Conservation (phyloP, 2,329 filamentous ascomycete species). For the Talaromyces sp. region DNA sequence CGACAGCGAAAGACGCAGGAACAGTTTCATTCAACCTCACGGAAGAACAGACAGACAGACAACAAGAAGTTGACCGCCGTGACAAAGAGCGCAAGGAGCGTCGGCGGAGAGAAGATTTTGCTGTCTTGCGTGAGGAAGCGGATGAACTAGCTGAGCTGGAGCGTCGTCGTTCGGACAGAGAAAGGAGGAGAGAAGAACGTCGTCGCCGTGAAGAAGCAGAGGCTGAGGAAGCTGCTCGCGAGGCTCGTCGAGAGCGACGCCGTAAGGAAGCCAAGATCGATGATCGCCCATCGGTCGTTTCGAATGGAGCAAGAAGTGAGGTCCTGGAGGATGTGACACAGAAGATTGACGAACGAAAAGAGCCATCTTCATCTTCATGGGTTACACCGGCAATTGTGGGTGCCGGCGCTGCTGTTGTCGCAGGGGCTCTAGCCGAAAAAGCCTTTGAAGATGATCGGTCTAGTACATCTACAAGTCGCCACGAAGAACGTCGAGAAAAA, state of each 20-base stretch:
- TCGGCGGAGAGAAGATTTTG: constrained; percentile 20
- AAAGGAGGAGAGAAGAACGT: constrained; percentile 18
- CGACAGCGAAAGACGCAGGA: constrained; percentile 36
- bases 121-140: constrained; percentile 22
- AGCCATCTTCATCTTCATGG: constrained; percentile 30
- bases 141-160: constrained; percentile 19
- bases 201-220: constrained; percentile 18
- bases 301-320: constrained; percentile 17
- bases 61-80: constrained; percentile 34
- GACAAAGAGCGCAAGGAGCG: constrained; percentile 18
- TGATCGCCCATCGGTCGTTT: constrained; percentile 5
- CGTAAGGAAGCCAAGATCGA: constrained; percentile 26
- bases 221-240: constrained; percentile 11
- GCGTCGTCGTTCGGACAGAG: constrained; percentile 17
- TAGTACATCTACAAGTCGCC: constrained; percentile 35
- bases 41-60: constrained; percentile 55
- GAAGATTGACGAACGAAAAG: neutral
- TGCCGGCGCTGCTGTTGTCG: constrained; percentile 51
- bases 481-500: constrained; percentile 39
- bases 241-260: constrained; percentile 25
- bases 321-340: neutral
- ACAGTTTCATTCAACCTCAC: constrained; percentile 59
- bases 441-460: constrained; percentile 30
- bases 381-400: constrained; percentile 44
- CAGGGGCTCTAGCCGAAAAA: constrained; percentile 41